Evolutionary conservation across 352 stramenopile species (phyloP), one percentile per base, ranked within the genome.

Genomic region (Pythium utonaiense): DNA sequence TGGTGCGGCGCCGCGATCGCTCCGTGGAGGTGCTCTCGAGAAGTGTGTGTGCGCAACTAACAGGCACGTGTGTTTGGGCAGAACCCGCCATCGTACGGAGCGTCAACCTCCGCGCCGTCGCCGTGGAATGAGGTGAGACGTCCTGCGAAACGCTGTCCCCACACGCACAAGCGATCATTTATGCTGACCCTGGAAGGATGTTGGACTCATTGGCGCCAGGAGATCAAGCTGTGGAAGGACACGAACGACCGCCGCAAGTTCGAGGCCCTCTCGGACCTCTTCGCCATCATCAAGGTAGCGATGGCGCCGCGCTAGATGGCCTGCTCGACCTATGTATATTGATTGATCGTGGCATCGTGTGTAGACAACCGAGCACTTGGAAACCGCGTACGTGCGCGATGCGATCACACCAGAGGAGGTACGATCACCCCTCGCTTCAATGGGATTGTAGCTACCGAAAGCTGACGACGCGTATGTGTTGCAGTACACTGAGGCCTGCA

Each of bases 331-430:
- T n/a, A n/a, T n/a, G n/a, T n/a, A n/a, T n/a, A n/a, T n/a, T n/a
- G n/a, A n/a, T n/a, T n/a, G n/a, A n/a, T n/a, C n/a, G n/a, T n/a
- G n/a, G n/a, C n/a, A n/a, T n/a, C n/a, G n/a, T n/a, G n/a, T n/a
- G 19, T 57, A 86, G 85, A 94, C 96, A 6, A 98, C 95, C 6
- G 96, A 99, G 69, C 90, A 98, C 64, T 82, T 99, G 22, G 97
- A 99, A 80, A 93, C 95, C 25, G 96, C 96, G 9, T 99, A 98
- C 71, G 95, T 98, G 12, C 88, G 96, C 36, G 96, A 98, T 75
- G 93, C 94, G 33, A 95, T 99, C 55, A 95, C 83, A 6, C 86
- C 90, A 27, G 80, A 97, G 38, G 88, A 97, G 70, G 83, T 93
- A 45, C n/a, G 54, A 47, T 16, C n/a, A 27, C 6, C 53, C 42